Conservation (phyloP, 768 basidiomycete species). For the Leccinum arenicola region DNA sequence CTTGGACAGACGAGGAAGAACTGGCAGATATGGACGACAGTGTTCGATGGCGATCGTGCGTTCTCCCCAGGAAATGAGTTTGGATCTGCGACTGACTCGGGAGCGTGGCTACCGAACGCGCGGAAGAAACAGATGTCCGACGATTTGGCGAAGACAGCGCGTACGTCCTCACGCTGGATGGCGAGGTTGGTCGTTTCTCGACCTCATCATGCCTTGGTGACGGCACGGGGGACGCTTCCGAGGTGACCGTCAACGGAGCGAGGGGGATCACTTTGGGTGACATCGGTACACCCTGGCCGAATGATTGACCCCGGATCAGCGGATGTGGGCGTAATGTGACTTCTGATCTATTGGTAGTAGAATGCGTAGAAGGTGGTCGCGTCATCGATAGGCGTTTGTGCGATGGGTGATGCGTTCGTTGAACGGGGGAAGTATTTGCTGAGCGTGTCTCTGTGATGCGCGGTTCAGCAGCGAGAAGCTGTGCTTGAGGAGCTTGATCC, state of each 20-base stretch:
- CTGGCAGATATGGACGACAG: constrained; percentile 53
- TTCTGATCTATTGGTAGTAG: constrained; percentile 40
- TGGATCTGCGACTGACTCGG: constrained; percentile 39
- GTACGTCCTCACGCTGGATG: constrained; percentile 38
- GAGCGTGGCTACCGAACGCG: constrained; percentile 57
- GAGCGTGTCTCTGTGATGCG: constrained; percentile 33
- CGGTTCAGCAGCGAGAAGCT: constrained; percentile 18
- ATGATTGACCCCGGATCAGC: constrained; percentile 72
- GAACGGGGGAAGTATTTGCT: constrained; percentile 38
- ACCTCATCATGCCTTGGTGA: constrained; percentile 31
- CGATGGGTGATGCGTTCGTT: constrained; percentile 34
- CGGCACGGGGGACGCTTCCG: constrained; percentile 45
- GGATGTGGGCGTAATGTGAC: constrained; percentile 63
- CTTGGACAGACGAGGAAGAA: constrained; percentile 47
- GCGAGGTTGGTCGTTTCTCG: constrained; percentile 30
- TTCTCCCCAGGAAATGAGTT: constrained; percentile 31
- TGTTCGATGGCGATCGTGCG: constrained; percentile 50
- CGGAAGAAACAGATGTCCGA: constrained; percentile 57
- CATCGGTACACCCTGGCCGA: constrained; percentile 40
- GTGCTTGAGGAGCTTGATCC: constrained; percentile 13
- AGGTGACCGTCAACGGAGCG: constrained; percentile 59
- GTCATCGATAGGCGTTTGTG: constrained; percentile 44
- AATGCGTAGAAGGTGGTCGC: constrained; percentile 65
- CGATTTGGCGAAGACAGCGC: constrained; percentile 36
- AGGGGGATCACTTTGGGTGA: constrained; percentile 47